phyloP scores from a whole-genome alignment of 345 rosid species.

The Euphorbia peplus region DNA sequence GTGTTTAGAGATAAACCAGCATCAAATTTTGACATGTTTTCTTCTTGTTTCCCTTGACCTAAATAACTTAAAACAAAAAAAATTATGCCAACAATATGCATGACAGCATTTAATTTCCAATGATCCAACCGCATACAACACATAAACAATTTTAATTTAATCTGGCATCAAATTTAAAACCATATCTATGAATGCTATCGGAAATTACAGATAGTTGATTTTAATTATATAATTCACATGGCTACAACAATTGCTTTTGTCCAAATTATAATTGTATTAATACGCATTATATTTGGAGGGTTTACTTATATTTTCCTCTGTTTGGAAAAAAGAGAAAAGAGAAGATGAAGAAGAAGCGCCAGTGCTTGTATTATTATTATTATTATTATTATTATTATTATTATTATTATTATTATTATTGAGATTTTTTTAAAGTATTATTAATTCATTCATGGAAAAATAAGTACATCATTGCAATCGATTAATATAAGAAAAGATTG shows the following conservation, averaged over 20 bases:
- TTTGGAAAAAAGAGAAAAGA: too few species aligned
- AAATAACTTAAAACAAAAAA: too few species aligned
- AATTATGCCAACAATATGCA: too few species aligned
- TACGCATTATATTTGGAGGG: neutral
- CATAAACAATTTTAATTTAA: neutral
- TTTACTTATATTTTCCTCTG: neutral
- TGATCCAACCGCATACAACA: neutral
- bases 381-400: too few species aligned
- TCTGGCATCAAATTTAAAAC: neutral
- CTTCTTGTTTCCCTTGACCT: neutral
- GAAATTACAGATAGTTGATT: neutral
- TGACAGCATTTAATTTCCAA: neutral
- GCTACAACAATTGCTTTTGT: neutral
- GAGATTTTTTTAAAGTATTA: too few species aligned
- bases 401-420: too few species aligned
- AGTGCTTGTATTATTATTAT: too few species aligned
- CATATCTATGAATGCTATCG: neutral
- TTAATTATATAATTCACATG: neutral
- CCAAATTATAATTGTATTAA: neutral
- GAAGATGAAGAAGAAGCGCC: too few species aligned
- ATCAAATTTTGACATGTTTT: neutral
- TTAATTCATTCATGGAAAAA: too few species aligned
- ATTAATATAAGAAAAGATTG: too few species aligned
- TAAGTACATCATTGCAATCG: too few species aligned
- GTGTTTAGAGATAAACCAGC: slow-evolving; percentile 6